phyloP scores from a whole-genome alignment of 371 early-diverging fungal species.

The Basidiobolus meristosporus region DNA sequence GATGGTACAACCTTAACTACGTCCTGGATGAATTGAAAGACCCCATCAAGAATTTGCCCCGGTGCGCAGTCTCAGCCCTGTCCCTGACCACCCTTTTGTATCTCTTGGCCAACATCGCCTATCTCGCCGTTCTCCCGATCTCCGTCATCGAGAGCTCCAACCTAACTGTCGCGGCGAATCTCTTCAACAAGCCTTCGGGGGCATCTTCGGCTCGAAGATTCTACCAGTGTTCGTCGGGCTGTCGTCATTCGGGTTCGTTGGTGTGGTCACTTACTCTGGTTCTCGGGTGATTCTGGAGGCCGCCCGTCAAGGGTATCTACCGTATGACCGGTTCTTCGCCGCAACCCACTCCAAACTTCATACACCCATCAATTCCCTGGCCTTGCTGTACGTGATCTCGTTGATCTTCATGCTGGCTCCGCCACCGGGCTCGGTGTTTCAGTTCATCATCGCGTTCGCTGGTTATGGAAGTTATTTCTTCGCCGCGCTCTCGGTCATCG shows the following conservation, averaged over 20 bases:
- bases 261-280: neutral
- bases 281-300: neutral
- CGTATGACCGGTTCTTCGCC: neutral
- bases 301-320: neutral
- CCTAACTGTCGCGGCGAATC: neutral
- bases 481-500: too few relatives aligned
- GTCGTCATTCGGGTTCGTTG: neutral
- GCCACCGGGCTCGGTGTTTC: conserved; percentile 3
- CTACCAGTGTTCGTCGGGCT: neutral
- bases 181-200: neutral
- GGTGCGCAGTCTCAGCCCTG: too few relatives aligned
- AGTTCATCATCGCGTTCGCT: conserved; percentile 4
- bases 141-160: conserved; percentile 43
- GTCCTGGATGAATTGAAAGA: conserved; percentile 80
- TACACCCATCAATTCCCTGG: conserved; percentile 4
- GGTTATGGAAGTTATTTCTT: conserved; percentile 7
- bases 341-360: too few relatives aligned
- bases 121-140: conserved; percentile 58
- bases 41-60: conserved; percentile 61
- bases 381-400: conserved; percentile 4
- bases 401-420: conserved; percentile 7
- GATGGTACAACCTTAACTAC: conserved; percentile 78
- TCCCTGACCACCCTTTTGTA: conserved; percentile 57
- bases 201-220: neutral
- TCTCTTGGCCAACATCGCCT: conserved; percentile 69